Base-by-base conservation (phyloP, 805 yeast genomes). In the Yamadazyma ubonensis region DNA sequence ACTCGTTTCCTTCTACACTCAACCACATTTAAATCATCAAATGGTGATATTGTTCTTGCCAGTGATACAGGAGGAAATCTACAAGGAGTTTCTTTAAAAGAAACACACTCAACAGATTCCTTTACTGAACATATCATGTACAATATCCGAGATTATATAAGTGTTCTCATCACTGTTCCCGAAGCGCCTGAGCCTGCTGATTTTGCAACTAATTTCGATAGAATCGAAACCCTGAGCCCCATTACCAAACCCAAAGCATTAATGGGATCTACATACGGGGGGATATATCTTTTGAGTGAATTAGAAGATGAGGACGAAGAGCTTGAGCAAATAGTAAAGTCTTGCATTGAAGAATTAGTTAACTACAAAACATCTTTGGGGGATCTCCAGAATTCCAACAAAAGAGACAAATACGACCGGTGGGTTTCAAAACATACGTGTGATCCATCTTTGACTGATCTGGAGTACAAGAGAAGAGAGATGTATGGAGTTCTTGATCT, bases 11-110 rank as follows among this genome's bases (percentile, higher is more conserved):
- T 39, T 17, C 38, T 44, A 7, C 42, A 31, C 32, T 10, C 36
- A 11, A 23, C 23, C 3, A 15, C 27, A 19, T 7, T 43, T 7
- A 25, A 16, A 5, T 15, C 33, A 3, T 12, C 21, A 0, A 36
- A 43, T 23, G 36, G 39, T 7, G 17, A 21, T 14, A 5, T 29
- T 19, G 50, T 6, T 3, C 10, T 61, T 0, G 37, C 43, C 14
- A 64, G 61, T 4, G 70, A 65, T 37, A 50, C 62, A 0, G 42
- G 48, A 14, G 71, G 71, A 2, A 63, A 64, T 36, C 22, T 59
- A 10, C 49, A 39, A 30, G 51, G 47, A 28, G 36, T 25, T 16
- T 19, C 25, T 8, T 10, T 21, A 12, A 32, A 19, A 6, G 27
- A 23, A 4, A 18, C n/a, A n/a, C n/a, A n/a, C n/a, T n/a, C n/a